These are phyloP conservation scores for Chaetomidium leptoderma DNA, from an alignment of 495 filamentous ascomycete genomes.

Conservation along the genomic window DNA sequence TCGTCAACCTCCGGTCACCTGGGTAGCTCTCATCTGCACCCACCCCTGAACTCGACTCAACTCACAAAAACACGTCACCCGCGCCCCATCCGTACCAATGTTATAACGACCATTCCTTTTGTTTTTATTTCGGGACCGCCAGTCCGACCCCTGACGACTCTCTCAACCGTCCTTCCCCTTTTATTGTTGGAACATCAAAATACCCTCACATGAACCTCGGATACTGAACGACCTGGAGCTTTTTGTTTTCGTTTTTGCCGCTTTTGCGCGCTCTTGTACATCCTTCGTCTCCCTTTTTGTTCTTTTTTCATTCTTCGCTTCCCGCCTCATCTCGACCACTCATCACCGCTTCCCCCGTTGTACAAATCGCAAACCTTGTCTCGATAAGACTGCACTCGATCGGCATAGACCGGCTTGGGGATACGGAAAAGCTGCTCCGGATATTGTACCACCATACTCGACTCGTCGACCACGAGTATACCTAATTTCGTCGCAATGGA, in stretches of 20 bases:
- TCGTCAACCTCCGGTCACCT: constrained; percentile 12
- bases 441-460: constrained; percentile 35
- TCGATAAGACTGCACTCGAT: constrained; percentile 32
- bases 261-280: constrained; percentile 45
- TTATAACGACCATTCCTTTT: constrained; percentile 60
- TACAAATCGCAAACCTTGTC: constrained; percentile 42
- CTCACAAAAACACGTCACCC: constrained; percentile 37
- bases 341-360: constrained; percentile 31
- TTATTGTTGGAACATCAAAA: constrained; percentile 55
- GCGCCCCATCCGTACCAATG: constrained; percentile 53
- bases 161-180: constrained; percentile 36
- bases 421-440: constrained; percentile 31
- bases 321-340: constrained; percentile 27
- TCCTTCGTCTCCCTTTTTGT: constrained; percentile 35
- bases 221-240: constrained; percentile 58
- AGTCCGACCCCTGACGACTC: constrained; percentile 48
- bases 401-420: constrained; percentile 42
- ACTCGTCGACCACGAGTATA: constrained; percentile 18
- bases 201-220: constrained; percentile 64
- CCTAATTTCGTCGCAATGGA: constrained; percentile 58
- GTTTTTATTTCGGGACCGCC: constrained; percentile 45
- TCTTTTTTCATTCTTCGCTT: constrained; percentile 26
- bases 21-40: constrained; percentile 6
- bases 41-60: constrained; percentile 19
- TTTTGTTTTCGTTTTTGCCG: constrained; percentile 41